phyloP scores from a whole-genome alignment of 2,329 filamentous ascomycete genomes.

The Claviceps monticola region DNA sequence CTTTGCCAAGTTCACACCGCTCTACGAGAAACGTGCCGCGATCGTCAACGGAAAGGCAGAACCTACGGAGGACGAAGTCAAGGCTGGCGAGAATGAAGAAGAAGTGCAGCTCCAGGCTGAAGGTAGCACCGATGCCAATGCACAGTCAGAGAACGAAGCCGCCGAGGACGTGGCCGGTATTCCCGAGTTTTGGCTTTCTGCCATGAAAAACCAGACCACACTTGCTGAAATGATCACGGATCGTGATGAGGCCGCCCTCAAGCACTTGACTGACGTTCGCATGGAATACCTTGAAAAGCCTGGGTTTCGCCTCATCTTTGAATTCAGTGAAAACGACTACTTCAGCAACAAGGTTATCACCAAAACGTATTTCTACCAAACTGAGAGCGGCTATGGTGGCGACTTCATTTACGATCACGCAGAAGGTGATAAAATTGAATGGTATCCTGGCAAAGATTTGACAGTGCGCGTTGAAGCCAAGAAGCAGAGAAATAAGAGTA shows the following conservation, averaged over 20 bases:
- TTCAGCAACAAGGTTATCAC: conserved; percentile 96
- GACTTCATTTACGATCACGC: conserved; percentile 99
- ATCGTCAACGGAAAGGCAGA: conserved; percentile 83
- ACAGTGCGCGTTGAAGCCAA: conserved; percentile 95
- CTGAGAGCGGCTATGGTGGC: conserved; percentile 94
- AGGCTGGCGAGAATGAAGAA: conserved; percentile 69
- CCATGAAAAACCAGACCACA: conserved; percentile 98
- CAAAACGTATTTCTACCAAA: conserved; percentile 99
- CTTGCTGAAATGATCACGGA: conserved; percentile 98
- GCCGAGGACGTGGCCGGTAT: conserved; percentile 57
- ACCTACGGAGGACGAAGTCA: conserved; percentile 75
- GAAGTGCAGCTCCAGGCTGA: conserved; percentile 59
- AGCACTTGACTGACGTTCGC: conserved; percentile 79
- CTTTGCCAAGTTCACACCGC: conserved; percentile 94
- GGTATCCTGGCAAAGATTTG: conserved; percentile 85
- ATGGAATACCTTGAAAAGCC: conserved; percentile 99
- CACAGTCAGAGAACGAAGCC: conserved; percentile 43
- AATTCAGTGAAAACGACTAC: conserved; percentile 88
- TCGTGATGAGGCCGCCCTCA: conserved; percentile 85
- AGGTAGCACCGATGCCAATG: conserved; percentile 39
- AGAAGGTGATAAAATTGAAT: conserved; percentile 94
- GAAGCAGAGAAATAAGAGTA: conserved; percentile 99
- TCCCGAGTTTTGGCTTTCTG: conserved; percentile 97
- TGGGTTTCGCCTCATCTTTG: conserved; percentile 95
- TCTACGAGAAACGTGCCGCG: conserved; percentile 86